These are phyloP conservation scores for Turnera subulata DNA, from an alignment of 345 rosid species.

Conservation along the genomic window DNA sequence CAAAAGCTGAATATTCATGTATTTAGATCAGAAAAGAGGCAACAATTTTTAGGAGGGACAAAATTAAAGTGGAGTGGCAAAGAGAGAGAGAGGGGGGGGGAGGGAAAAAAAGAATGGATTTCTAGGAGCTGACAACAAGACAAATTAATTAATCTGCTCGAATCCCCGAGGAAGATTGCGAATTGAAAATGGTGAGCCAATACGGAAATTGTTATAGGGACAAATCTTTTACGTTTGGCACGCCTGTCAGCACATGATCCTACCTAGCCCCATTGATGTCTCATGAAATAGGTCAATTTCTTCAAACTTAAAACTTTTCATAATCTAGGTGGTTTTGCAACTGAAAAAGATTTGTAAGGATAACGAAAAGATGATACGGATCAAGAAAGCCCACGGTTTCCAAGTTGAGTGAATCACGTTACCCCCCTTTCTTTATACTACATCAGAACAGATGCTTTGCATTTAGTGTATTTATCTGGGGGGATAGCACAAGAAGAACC, in stretches of 20 bases:
- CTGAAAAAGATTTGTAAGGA: constrained; percentile 3
- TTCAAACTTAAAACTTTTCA: background rate
- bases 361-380: constrained; percentile 9
- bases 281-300: no score
- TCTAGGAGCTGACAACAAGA: background rate
- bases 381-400: constrained; percentile 26
- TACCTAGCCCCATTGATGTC: no score
- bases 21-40: background rate
- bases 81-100: no score
- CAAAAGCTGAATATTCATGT: no score
- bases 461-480: no score
- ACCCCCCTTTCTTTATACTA: constrained; percentile 21
- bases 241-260: background rate
- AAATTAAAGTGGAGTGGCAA: no score
- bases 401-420: constrained; percentile 33
- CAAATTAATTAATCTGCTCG: background rate
- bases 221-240: background rate
- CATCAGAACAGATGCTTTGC: background rate
- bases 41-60: no score
- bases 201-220: background rate
- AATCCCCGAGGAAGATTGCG: background rate
- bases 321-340: constrained; percentile 3
- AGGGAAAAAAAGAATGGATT: no score
- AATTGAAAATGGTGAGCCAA: background rate
- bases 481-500: no score